phyloP scores from a whole-genome alignment of 441 rosid species.

The Raphanus hybrid region DNA sequence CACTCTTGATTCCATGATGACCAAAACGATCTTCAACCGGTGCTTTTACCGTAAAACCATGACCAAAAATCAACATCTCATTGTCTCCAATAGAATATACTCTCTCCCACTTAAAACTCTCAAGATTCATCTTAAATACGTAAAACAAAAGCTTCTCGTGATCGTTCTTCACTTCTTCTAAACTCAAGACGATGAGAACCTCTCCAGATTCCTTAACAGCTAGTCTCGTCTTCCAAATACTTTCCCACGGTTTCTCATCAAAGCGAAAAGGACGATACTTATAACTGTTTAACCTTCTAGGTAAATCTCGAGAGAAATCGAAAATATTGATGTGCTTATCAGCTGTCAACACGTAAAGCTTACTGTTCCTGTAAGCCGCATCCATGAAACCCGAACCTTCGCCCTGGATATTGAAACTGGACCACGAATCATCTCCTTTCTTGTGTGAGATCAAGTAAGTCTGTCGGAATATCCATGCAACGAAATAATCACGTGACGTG shows the following conservation, averaged over 20 bases:
- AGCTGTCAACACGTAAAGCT: slow-evolving; percentile 19
- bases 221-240: slow-evolving; percentile 22
- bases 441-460: background rate
- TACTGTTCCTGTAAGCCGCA: slow-evolving; percentile 1
- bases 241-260: slow-evolving; percentile 1
- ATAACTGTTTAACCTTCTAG: background rate
- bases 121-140: slow-evolving; percentile 26
- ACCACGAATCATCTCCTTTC: slow-evolving; percentile 18
- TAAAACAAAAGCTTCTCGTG: slow-evolving; percentile 10
- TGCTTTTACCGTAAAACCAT: slow-evolving; percentile 9
- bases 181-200: slow-evolving; percentile 26
- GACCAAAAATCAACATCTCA: slow-evolving; percentile 30
- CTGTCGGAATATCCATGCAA: slow-evolving; percentile 19
- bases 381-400: background rate
- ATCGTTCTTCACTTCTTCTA: background rate
- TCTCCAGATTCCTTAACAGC: slow-evolving; percentile 14
- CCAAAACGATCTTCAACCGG: background rate
- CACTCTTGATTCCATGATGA: slow-evolving; percentile 21
- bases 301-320: background rate
- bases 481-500: background rate
- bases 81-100: slow-evolving; percentile 26
- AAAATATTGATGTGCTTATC: background rate
- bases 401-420: background rate
- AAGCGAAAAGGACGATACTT: background rate
- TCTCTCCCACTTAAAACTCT: slow-evolving; percentile 30